Base-by-base conservation (phyloP, 345 rosid genomes). In the Geranium rotundifolium region DNA sequence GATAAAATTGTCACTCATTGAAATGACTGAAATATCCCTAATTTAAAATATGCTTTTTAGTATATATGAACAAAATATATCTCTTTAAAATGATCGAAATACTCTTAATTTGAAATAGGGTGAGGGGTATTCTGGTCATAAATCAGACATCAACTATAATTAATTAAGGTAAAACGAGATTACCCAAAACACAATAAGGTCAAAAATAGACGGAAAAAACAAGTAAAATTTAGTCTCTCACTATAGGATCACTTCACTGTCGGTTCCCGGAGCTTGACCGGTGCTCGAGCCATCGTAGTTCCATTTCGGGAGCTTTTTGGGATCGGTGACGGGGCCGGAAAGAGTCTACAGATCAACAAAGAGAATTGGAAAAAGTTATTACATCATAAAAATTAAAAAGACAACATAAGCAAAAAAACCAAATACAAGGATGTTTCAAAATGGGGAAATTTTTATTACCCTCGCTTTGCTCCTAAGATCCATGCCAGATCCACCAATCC, bases 401-500 rank as follows among this genome's bases (percentile, higher is more conserved):
- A 27, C 19, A 63, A 63, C 7, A 29, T 0, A 7, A 54, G 29
- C 1, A 29, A 49, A 19, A 19, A n/a, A 8, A 49, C 4, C 4
- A 37, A 5, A 2, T 0, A n/a, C 19, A 13, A n/a, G 57, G 27
- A 39, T 6, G 29, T n/a, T 18, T 5, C 31, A 27, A 59, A 59
- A 60, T 23, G 39, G 16, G 30, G 54, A 23, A 18, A 55, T 31
- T 19, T 17, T 20, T 17, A n/a, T 19, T 0, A 77, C 81, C 78
- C 76, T 74, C 18, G 72, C 81, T 69, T 77, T 77, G 73, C 81
- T 77, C 29, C 81, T 60, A 41, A 77, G 20, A 64, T 77, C 81
- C 78, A 77, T 70, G 3, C 78, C 81, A 37, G 81, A 77, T 63
- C 81, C 81, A 57, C 81, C 81, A 54, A 77, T 71, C 81, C 78